phyloP scores from a whole-genome alignment of 768 basidiomycete genomes.

The Xerocomellus chrysenteron region DNA sequence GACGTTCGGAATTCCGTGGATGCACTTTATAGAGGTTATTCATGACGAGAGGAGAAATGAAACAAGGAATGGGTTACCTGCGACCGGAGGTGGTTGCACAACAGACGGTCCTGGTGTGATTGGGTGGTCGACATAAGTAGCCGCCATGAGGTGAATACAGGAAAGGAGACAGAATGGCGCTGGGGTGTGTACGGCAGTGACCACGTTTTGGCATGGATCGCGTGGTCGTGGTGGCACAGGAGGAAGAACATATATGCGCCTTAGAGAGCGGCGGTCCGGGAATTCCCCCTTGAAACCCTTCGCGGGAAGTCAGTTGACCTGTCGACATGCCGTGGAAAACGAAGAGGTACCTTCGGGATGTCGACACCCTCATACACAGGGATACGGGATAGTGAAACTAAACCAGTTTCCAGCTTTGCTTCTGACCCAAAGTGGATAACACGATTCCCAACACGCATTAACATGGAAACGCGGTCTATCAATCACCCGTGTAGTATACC shows the following conservation, averaged over 20 bases:
- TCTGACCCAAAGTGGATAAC: neutral
- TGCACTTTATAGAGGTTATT: neutral
- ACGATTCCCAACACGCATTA: no score
- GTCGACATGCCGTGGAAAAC: neutral
- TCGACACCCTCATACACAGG: neutral
- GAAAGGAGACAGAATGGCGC: no score
- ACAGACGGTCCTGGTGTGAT: neutral
- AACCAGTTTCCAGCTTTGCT: neutral
- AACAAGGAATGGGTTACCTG: neutral
- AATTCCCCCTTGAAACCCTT: conserved; percentile 5
- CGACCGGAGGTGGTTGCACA: neutral
- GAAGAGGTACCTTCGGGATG: neutral
- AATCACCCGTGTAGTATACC: neutral
- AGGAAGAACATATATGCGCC: neutral
- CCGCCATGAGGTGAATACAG: neutral
- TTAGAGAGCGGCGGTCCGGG: neutral
- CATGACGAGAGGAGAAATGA: neutral
- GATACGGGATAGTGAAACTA: neutral
- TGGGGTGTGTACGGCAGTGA: neutral
- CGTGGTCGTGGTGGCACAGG: neutral
- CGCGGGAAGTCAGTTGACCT: neutral
- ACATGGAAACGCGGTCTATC: neutral
- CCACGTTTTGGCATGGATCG: neutral
- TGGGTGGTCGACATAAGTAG: neutral
- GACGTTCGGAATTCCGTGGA: neutral